A percentile compares a stretch with the other conserved stretches of the same genome.
Conservation (phyloP, 2,329 filamentous ascomycete genomes). For the Sporothrix globosa region DNA sequence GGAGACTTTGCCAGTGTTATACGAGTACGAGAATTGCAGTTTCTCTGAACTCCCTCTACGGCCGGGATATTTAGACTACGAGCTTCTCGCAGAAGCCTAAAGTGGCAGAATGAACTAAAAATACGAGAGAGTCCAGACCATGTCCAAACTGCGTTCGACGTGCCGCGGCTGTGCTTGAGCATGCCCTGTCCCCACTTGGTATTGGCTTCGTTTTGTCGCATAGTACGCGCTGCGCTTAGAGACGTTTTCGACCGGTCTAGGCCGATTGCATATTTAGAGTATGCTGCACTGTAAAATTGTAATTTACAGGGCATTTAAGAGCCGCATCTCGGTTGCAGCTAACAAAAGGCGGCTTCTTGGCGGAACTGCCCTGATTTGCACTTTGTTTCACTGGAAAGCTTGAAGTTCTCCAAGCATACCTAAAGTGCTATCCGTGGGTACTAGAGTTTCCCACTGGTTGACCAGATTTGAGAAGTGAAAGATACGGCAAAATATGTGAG, state of each 20-base stretch:
- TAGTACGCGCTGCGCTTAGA: too few relatives aligned
- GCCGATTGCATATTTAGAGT: conserved; percentile 13
- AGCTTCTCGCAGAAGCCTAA: too few relatives aligned
- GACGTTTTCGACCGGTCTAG: conserved; percentile 25
- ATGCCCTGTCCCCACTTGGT: conserved; percentile 11
- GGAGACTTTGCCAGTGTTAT: background rate
- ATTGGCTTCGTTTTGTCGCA: conserved; percentile 9
- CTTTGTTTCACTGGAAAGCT: background rate
- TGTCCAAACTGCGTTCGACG: background rate
- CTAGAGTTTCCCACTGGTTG: background rate
- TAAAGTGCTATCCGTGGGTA: background rate
- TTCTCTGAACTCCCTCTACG: background rate
- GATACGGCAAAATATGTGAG: too few relatives aligned
- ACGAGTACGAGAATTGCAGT: conserved; percentile 11
- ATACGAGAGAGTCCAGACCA: background rate
- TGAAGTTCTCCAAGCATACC: background rate
- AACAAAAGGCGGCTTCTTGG: background rate
- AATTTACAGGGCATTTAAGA: background rate
- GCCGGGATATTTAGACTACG: background rate
- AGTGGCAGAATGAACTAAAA: background rate
- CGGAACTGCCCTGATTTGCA: background rate
- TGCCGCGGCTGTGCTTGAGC: background rate
- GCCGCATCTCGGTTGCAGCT: background rate
- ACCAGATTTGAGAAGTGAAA: background rate
- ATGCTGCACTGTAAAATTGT: background rate